Evolutionary conservation across 2,329 filamentous ascomycete species (phyloP).

Genomic region (Scleromitrula shiraiana): DNA sequence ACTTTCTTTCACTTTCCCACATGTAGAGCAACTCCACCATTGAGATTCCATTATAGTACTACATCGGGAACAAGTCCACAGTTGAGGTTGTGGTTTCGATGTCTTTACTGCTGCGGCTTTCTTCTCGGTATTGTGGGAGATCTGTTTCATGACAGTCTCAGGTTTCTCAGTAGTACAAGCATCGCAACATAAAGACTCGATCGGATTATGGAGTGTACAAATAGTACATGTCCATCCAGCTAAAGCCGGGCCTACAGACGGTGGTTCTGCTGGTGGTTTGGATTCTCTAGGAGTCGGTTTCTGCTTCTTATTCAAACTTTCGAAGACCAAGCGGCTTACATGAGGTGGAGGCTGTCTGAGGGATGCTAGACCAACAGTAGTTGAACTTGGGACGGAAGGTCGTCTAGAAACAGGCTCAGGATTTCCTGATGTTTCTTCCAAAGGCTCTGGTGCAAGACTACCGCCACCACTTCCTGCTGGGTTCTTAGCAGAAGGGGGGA

Average conservation of each 20-base stretch:
- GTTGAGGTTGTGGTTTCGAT: constrained; percentile 12
- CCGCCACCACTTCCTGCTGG: constrained; percentile 29
- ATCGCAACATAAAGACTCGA: constrained; percentile 45
- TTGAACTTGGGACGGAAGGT: background rate
- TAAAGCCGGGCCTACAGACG: background rate
- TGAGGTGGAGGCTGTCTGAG: constrained; percentile 12
- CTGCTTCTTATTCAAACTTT: constrained; percentile 17
- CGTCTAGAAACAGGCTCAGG: constrained; percentile 13
- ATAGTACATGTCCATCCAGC: constrained; percentile 49
- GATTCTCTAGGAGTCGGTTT: constrained; percentile 11
- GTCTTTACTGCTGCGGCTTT: constrained; percentile 9
- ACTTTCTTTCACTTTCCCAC: constrained; percentile 46
- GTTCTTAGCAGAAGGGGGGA: constrained; percentile 24
- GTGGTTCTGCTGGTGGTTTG: constrained; percentile 3
- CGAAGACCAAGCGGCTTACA: constrained; percentile 24
- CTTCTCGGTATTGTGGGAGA: constrained; percentile 12
- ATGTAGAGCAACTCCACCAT: constrained; percentile 51
- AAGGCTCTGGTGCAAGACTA: constrained; percentile 9
- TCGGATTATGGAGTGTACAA: constrained; percentile 51
- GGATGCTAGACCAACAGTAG: background rate
- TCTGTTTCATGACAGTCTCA: constrained; percentile 24
- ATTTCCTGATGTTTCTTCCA: background rate
- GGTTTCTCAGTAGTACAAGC: constrained; percentile 44
- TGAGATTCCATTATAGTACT: constrained; percentile 42
- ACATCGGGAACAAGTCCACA: constrained; percentile 45